Conservation (phyloP, 176 grass and related monocot species). For the Paspalum vaginatum region DNA sequence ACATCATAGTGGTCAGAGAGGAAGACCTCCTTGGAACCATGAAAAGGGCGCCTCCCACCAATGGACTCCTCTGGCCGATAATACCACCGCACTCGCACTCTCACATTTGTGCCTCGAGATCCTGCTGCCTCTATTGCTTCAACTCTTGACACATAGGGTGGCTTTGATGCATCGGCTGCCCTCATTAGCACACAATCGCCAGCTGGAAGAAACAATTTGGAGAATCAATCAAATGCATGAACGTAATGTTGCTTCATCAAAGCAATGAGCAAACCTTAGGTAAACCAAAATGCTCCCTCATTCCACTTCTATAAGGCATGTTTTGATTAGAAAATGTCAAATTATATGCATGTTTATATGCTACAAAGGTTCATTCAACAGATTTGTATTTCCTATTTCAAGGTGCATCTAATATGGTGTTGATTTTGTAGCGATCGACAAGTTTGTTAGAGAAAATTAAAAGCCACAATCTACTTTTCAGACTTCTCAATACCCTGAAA, state of each 20-base stretch:
- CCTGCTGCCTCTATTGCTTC: constrained; percentile 78
- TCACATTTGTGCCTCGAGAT: constrained; percentile 72
- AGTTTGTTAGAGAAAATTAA: neutral
- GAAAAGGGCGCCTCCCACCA: constrained; percentile 77
- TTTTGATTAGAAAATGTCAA: neutral
- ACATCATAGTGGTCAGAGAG: constrained; percentile 96
- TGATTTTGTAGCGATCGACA: no score
- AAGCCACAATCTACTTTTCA: neutral
- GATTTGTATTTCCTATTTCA: neutral
- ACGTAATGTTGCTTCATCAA: neutral
- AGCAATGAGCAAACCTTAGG: neutral
- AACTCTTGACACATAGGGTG: constrained; percentile 74
- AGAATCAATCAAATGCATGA: constrained; percentile 32
- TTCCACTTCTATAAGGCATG: neutral
- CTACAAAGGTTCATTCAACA: neutral
- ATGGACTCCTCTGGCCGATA: constrained; percentile 96
- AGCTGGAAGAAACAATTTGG: constrained; percentile 53
- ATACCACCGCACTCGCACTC: constrained; percentile 89
- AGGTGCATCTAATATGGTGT: neutral
- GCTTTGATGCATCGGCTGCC: constrained; percentile 63
- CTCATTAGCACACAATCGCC: constrained; percentile 82
- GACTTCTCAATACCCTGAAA: neutral
- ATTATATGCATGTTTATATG: neutral
- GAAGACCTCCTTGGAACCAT: constrained; percentile 85
- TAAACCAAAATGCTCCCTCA: neutral